Evolutionary conservation across 805 yeast genomes (phyloP).

Genomic region (Candida palmyrensis): DNA sequence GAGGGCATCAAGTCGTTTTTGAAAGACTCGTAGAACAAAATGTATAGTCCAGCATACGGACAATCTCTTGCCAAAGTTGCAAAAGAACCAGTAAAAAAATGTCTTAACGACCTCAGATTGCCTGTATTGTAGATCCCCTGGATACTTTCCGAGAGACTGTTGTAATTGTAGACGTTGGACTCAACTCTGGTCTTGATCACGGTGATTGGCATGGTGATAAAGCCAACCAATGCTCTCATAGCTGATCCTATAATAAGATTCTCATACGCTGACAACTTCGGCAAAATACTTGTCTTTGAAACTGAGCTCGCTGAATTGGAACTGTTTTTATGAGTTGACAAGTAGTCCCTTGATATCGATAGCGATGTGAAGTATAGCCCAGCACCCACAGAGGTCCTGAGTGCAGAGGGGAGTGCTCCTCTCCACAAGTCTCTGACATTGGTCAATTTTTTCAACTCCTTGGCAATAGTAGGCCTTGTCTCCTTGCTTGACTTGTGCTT

Average conservation of each 20-base stretch:
- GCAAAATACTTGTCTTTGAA: slow-evolving; percentile 37
- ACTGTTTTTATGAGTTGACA: slow-evolving; percentile 30
- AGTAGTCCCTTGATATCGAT: slow-evolving; percentile 51
- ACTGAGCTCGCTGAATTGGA: neutral
- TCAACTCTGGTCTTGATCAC: slow-evolving; percentile 86
- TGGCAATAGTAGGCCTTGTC: slow-evolving; percentile 26
- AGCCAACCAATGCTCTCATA: slow-evolving; percentile 78
- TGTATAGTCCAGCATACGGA: slow-evolving; percentile 93
- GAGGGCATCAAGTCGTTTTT: slow-evolving; percentile 53
- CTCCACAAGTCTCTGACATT: slow-evolving; percentile 68
- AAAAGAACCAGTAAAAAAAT: slow-evolving; percentile 82
- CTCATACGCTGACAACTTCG: slow-evolving; percentile 63
- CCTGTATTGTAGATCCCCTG: slow-evolving; percentile 43
- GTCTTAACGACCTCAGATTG: slow-evolving; percentile 36
- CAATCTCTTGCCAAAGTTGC: slow-evolving; percentile 90
- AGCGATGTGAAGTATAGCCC: slow-evolving; percentile 78
- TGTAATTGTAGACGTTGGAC: slow-evolving; percentile 69
- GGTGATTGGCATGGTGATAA: slow-evolving; percentile 91
- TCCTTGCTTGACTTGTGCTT: slow-evolving; percentile 19
- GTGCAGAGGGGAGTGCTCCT: slow-evolving; percentile 87
- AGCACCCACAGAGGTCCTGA: slow-evolving; percentile 87
- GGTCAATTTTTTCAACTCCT: slow-evolving; percentile 38
- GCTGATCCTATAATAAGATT: slow-evolving; percentile 74
- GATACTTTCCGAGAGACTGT: slow-evolving; percentile 57
- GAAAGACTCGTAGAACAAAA: slow-evolving; percentile 74